Conservation (phyloP, 495 filamentous ascomycete species). For the Choiromyces venosus region DNA sequence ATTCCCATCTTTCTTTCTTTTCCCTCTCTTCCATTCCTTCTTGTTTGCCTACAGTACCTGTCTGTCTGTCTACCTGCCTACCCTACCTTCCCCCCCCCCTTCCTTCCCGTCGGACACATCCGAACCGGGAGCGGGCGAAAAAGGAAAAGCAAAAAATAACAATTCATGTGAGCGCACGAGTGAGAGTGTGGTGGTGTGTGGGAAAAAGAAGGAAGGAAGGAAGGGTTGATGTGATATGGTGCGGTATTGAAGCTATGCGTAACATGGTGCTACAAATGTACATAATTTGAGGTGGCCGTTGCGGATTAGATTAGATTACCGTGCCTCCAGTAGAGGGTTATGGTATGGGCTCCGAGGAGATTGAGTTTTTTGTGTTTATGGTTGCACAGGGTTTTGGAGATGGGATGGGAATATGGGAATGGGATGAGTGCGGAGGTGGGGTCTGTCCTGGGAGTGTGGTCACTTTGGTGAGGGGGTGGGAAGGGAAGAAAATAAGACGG, state of each 20-base stretch:
- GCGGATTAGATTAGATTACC: not conserved
- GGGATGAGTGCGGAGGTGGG: not conserved
- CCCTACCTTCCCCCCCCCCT: not conserved
- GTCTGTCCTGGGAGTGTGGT: too few species aligned
- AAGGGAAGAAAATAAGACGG: not conserved
- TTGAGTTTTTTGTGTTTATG: not conserved
- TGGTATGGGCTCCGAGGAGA: conserved; percentile 1
- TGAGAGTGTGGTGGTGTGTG: too few species aligned
- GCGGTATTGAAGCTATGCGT: not conserved
- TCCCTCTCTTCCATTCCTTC: too few species aligned
- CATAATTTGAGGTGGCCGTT: not conserved
- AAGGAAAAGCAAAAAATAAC: not conserved
- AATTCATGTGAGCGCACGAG: not conserved
- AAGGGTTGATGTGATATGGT: not conserved
- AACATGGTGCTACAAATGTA: not conserved
- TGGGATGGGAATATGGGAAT: too few species aligned
- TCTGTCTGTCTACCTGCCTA: too few species aligned
- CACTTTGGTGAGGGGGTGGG: not conserved
- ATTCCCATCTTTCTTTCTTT: too few species aligned
- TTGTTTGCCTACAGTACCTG: too few species aligned
- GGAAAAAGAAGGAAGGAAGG: too few species aligned
- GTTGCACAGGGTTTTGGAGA: not conserved
- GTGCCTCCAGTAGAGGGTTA: too few species aligned
- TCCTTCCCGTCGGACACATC: not conserved
- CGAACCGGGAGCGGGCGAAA: not conserved